Percentiles rank a stretch among this genome's conserved stretches.
These are phyloP conservation scores for Elongisporangium anandrum DNA, from an alignment of 352 stramenopile species.

Conservation along the genomic window DNA sequence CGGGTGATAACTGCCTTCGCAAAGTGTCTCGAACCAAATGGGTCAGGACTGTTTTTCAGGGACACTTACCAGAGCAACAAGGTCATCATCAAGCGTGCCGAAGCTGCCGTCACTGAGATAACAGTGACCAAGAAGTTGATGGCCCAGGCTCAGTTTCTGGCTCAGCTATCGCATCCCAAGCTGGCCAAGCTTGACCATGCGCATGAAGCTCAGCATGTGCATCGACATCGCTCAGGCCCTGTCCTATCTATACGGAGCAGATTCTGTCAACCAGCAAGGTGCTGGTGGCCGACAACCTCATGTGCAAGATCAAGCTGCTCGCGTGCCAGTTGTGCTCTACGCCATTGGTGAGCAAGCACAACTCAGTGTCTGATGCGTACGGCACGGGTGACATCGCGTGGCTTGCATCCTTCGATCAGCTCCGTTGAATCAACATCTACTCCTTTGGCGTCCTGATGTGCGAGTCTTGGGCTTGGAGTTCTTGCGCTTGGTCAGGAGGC, in stretches of 20 bases:
- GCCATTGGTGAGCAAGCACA: background rate
- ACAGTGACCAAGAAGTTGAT: slow-evolving; percentile 62
- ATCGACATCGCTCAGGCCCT: slow-evolving; percentile 58
- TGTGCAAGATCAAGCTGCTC: slow-evolving; percentile 62
- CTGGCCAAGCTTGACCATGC: slow-evolving; percentile 60
- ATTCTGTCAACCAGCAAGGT: slow-evolving; percentile 53
- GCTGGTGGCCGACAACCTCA: slow-evolving; percentile 36
- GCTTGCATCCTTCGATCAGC: slow-evolving; percentile 35
- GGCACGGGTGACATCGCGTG: slow-evolving; percentile 50
- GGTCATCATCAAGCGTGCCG: slow-evolving; percentile 70
- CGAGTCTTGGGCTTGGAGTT: slow-evolving; percentile 12
- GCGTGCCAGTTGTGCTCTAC: slow-evolving; percentile 36
- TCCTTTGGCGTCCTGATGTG: slow-evolving; percentile 56
- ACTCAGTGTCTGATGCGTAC: slow-evolving; percentile 14
- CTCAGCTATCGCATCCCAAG: slow-evolving; percentile 53
- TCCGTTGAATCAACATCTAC: slow-evolving; percentile 59
- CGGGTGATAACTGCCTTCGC: slow-evolving; percentile 55
- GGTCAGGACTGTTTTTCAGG: slow-evolving; percentile 44
- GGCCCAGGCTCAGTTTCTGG: slow-evolving; percentile 41
- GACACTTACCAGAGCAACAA: slow-evolving; percentile 51
- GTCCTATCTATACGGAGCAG: slow-evolving; percentile 56
- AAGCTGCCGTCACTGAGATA: slow-evolving; percentile 54
- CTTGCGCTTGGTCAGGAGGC: background rate
- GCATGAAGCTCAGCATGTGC: slow-evolving; percentile 59
- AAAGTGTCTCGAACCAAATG: slow-evolving; percentile 45